Percentiles rank a stretch among this genome's conserved stretches.
Evolutionary conservation across 2,329 filamentous ascomycete species (phyloP).

Genomic region (Fusarium mexicanum): DNA sequence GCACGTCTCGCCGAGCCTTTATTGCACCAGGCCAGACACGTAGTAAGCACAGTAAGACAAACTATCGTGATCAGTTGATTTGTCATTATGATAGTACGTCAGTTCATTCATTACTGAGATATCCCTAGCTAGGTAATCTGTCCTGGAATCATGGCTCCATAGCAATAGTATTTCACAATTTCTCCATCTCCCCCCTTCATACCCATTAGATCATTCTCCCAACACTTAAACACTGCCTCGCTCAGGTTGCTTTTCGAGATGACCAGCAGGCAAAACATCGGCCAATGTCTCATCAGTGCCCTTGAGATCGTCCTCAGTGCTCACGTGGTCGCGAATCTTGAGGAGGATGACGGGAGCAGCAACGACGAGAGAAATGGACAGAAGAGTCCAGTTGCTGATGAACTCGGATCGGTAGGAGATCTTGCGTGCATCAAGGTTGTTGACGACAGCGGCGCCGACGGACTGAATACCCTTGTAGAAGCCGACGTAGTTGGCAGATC

Average conservation of each 20-base stretch:
- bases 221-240: neutral
- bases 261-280: conserved; percentile 65
- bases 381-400: conserved; percentile 75
- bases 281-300: conserved; percentile 84
- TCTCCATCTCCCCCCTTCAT: neutral
- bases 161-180: neutral
- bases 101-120: conserved; percentile 12
- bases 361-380: conserved; percentile 77
- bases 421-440: conserved; percentile 48
- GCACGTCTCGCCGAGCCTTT: neutral
- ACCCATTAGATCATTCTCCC: neutral
- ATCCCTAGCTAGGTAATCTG: neutral
- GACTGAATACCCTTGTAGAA: conserved; percentile 88
- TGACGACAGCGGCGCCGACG: conserved; percentile 69
- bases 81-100: neutral
- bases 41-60: neutral
- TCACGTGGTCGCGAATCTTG: conserved; percentile 84
- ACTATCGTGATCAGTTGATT: neutral
- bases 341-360: conserved; percentile 82
- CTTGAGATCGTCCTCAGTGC: conserved; percentile 81
- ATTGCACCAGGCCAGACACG: neutral
- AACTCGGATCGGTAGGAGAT: conserved; percentile 76
- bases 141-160: neutral
- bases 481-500: conserved; percentile 91
- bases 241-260: conserved; percentile 27